Base-by-base conservation (phyloP, 2,329 filamentous ascomycete species). In the Penicillium sp. region DNA sequence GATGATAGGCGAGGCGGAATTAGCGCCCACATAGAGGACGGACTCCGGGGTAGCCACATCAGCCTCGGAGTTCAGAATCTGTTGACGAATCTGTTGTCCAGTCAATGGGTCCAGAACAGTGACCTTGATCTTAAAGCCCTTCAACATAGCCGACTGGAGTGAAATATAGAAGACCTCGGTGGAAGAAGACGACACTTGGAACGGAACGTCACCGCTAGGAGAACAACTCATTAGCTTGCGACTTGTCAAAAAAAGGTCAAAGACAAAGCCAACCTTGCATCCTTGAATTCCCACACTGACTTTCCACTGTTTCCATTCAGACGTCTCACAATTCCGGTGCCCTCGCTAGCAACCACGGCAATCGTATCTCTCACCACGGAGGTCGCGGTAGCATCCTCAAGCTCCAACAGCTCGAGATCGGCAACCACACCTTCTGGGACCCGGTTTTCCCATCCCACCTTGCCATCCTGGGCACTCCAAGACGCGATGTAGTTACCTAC, bases 401-500 rank as follows among this genome's bases (percentile, higher is more conserved):
- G 78, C 75, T 89, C 88, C 73, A 93, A 80, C 36, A 93, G 85
- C 78, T 94, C 92, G 55, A 96, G 75, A 72, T 75, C 73, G 19
- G 71, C 68, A 42, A 73, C 67, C 19, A 69, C 57, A 21, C 67
- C 75, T 44, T 75, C 88, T 7, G 74, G 71, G 57, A 91, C 86
- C 48, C 81, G 78, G 42, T 82, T 81, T 57, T 86, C 85, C 91
- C 94, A 99, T 38, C 86, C 81, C 62, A 90, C 84, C 68, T 89
- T 86, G 29, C 94, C 94, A 67, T 88, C 90, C 49, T 89, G 80
- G 36, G 91, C 91, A 76, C 91, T 89, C 93, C 93, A 97, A 15
- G 89, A 85, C 53, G 89, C 84, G 29, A 97, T 86, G 49, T 84
- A 83, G 61, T 81, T 80, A 17, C 88, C 91, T 38, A 87, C 77